Evolutionary conservation across 2,329 filamentous ascomycete species (phyloP), one percentile per base, ranked within the genome.

Genomic region (Arthrinium puccinioides): DNA sequence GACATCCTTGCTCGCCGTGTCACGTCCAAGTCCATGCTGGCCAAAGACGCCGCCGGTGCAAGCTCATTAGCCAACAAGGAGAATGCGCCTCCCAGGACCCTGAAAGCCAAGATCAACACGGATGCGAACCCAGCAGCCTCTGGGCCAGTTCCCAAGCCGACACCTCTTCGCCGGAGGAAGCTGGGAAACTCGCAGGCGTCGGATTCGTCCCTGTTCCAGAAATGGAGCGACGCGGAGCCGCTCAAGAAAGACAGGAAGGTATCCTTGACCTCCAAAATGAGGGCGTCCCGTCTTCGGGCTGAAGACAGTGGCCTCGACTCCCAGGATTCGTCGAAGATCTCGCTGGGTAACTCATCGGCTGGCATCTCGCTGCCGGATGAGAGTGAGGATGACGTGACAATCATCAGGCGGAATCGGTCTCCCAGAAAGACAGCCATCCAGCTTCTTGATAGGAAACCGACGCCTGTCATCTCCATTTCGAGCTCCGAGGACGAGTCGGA

Each of bases 141-240:
- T 21, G 21, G 21, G 15, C 36, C 32, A 11, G 38, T 40, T 14
- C 31, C 36, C 5, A 53, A 50, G 18, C 41, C 45, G 1, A 53
- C 50, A n/a, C 52, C 51, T 16, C 41, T 54, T 30, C 51, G 55
- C 23, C 48, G 53, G 20, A 43, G 55, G 16, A 56, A 56, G 41
- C 41, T 58, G 21, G 51, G 46, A n/a, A 48, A 48, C 20, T 40
- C 39, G 10, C 51, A 54, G 23, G 37, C 49, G 2, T 26, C 51
- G 10, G 48, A 51, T 21, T 32, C 41, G n/a, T 51, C 52, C 10
- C 50, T 58, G 18, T 35, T 50, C 26, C 51, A 52, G 23, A 51
- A 53, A 7, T 55, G 48, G 51, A 45, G 41, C 18, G 41, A 43
- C 2, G 28, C 32, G 1, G 38, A 44, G 21, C 8, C 15, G 10